These are phyloP conservation scores for Wickerhamomyces silvicola DNA, from an alignment of 805 yeast genomes.

Conservation along the genomic window DNA sequence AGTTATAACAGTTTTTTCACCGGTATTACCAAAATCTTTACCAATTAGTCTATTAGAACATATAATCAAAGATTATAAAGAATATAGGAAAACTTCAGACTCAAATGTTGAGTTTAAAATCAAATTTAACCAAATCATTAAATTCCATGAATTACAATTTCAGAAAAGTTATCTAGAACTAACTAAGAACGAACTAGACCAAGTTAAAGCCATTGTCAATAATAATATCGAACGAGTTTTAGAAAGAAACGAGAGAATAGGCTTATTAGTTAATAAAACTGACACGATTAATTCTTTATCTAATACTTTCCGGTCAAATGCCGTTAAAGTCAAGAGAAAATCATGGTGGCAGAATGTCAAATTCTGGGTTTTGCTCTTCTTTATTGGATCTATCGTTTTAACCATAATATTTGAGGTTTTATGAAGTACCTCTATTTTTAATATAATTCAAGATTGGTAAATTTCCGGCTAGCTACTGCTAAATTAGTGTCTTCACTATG, in stretches of 20 bases:
- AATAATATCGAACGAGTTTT: constrained; percentile 55
- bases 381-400: too few species aligned
- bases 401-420: constrained; percentile 13
- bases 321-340: constrained; percentile 43
- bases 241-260: constrained; percentile 54
- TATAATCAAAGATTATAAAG: constrained; percentile 42
- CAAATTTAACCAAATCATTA: constrained; percentile 49
- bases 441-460: too few species aligned
- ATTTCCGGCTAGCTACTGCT: too few species aligned
- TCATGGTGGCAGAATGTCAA: constrained; percentile 52
- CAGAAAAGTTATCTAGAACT: constrained; percentile 24
- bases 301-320: constrained; percentile 46
- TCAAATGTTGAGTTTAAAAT: constrained; percentile 44
- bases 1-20: constrained; percentile 14
- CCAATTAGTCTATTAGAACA: constrained; percentile 16
- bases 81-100: constrained; percentile 21
- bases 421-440: too few species aligned
- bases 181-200: constrained; percentile 46
- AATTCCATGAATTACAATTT: constrained; percentile 42
- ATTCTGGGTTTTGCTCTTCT: constrained; percentile 32
- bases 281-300: constrained; percentile 48
- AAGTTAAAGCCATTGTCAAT: constrained; percentile 50
- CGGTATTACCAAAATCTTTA: constrained; percentile 14
- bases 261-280: constrained; percentile 52
- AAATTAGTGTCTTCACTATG: too few species aligned